Evolutionary conservation across 352 stramenopile genomes (phyloP).

Genomic region (Phytophthora sp.): DNA sequence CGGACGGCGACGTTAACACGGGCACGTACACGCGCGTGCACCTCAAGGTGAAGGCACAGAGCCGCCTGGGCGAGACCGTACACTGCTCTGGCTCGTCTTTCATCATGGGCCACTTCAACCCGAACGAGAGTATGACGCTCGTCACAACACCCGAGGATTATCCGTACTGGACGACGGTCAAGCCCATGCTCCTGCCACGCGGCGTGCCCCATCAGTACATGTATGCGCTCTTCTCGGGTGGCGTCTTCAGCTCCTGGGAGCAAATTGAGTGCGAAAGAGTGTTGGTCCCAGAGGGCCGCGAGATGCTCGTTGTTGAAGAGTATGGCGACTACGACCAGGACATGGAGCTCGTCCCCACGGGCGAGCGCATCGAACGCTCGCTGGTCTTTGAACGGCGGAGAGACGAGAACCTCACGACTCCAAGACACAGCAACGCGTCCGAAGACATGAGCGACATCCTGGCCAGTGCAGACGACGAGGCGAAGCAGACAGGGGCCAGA

Average conservation of each 20-base stretch:
- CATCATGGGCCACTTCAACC: constrained; percentile 89
- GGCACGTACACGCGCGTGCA: constrained; percentile 86
- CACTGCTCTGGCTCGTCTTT: constrained; percentile 85
- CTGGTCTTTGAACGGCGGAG: constrained; percentile 64
- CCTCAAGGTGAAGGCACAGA: constrained; percentile 67
- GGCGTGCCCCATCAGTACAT: constrained; percentile 90
- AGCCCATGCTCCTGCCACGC: constrained; percentile 92
- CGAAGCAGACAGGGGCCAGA: constrained; percentile 14
- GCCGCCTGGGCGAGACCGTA: constrained; percentile 78
- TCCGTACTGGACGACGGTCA: constrained; percentile 94
- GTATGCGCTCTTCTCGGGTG: constrained; percentile 90
- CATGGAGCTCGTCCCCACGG: constrained; percentile 65
- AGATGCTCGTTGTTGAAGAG: constrained; percentile 84
- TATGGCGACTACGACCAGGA: constrained; percentile 74
- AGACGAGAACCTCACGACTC: constrained; percentile 22
- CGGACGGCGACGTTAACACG: constrained; percentile 70
- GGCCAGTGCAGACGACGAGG: constrained; percentile 5
- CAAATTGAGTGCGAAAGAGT: constrained; percentile 75
- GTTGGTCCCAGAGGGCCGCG: constrained; percentile 75
- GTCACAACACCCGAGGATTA: constrained; percentile 96
- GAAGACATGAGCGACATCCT: constrained; percentile 20
- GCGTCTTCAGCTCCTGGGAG: constrained; percentile 85
- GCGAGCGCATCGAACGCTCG: constrained; percentile 60
- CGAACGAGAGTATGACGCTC: constrained; percentile 92
- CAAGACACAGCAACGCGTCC: constrained; percentile 17